Evolutionary conservation across 352 stramenopile species (phyloP), one percentile per base, ranked within the genome.

Genomic region (Plasmopara viticola): DNA sequence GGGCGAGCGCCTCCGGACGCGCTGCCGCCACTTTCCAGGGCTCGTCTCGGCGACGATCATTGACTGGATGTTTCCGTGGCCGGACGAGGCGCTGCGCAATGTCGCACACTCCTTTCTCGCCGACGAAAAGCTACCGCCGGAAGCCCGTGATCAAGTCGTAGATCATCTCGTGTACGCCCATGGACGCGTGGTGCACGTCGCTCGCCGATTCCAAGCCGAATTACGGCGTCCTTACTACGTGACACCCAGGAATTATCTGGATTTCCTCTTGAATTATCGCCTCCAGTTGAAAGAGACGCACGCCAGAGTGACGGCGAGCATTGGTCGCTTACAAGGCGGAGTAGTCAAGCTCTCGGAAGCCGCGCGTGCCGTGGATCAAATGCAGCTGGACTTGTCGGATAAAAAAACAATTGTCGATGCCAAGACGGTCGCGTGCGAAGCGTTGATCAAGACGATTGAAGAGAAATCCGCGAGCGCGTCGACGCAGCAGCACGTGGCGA

Each of bases 21-120:
- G 94, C 0, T 98, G 94, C 49, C 78, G 94, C 15, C 97, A 97
- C 51, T 98, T 98, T 54, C 94, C 94, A 0, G 94, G 93, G 0
- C 71, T 98, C 0, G 86, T 98, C 4, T 96, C 83, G 10, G 89
- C 83, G 8, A 95, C 79, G 6, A 86, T 97, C 2, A 98, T 98
- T 48, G 94, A 98, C 55, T 98, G 94, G 94, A 98, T 98, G 65
- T 97, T 98, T 44, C 74, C 92, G 5, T 98, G 94, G 94, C 94
- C 94, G 0, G 83, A 94, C 39, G 92, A 98, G 52, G 94, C 94
- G 13, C 68, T 98, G 14, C 72, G 85, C 12, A 96, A 90, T 35
- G 94, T 98, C 5, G 92, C 94, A 6, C 74, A 95, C 54, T 96
- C 92, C 54, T 98, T 98, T 60, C 57, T 98, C 20, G 69, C 86